These are phyloP conservation scores for Colletotrichum sp. DNA, from an alignment of 2,329 filamentous ascomycete species.

Conservation along the genomic window DNA sequence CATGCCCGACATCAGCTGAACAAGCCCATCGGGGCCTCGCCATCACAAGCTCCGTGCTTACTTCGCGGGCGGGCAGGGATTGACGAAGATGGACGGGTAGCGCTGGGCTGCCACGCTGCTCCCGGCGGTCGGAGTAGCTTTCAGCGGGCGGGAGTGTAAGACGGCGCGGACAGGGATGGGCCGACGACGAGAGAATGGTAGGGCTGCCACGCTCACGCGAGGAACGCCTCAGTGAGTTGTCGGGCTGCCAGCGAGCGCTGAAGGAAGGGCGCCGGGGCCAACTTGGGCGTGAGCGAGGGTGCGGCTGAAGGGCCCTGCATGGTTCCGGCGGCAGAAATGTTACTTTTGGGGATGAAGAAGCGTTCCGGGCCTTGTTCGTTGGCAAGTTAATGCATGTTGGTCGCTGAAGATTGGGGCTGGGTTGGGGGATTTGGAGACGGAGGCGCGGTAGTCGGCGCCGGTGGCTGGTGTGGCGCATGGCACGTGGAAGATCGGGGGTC, in stretches of 20 bases:
- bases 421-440: background rate
- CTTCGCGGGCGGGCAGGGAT: background rate
- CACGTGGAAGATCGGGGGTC: background rate
- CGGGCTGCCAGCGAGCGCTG: background rate
- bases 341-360: background rate
- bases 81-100: background rate
- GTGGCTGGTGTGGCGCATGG: background rate
- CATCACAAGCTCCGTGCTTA: background rate
- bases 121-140: background rate
- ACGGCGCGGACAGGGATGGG: background rate
- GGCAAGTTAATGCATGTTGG: background rate
- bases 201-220: background rate
- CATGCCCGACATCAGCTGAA: slow-evolving; percentile 16
- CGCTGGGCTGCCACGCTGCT: background rate
- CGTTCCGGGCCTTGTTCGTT: background rate
- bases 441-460: background rate
- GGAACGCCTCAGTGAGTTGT: background rate
- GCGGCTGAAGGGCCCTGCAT: background rate
- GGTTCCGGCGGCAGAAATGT: background rate
- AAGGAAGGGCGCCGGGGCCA: background rate
- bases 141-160: background rate
- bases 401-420: background rate
- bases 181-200: background rate
- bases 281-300: background rate
- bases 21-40: background rate